Conservation (phyloP, 495 filamentous ascomycete species). For the Collariella sp. region DNA sequence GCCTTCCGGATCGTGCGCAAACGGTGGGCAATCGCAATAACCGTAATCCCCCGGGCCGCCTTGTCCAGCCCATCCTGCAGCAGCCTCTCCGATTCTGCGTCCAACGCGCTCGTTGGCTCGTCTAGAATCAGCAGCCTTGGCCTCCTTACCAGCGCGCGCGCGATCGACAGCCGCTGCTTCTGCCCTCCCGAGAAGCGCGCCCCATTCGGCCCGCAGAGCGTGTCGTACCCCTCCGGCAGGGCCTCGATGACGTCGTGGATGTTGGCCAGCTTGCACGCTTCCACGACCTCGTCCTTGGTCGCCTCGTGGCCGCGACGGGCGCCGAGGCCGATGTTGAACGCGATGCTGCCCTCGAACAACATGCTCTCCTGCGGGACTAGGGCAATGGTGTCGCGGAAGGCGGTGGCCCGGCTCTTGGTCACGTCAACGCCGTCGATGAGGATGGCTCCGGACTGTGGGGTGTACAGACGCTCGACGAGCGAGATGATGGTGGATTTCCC, state of each 20-base stretch:
- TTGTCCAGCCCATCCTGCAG: conserved; percentile 65
- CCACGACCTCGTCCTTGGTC: conserved; percentile 43
- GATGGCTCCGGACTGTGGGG: conserved; percentile 46
- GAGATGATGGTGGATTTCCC: conserved; percentile 67
- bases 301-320: conserved; percentile 35
- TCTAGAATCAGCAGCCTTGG: conserved; percentile 77
- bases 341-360: conserved; percentile 44
- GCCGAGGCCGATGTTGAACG: conserved; percentile 49
- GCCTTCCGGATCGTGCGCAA: conserved; percentile 67
- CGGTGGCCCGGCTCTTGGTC: conserved; percentile 29
- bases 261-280: conserved; percentile 49
- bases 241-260: conserved; percentile 50
- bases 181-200: conserved; percentile 47
- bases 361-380: conserved; percentile 57
- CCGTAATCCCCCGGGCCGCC: conserved; percentile 63
- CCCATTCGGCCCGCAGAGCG: conserved; percentile 45
- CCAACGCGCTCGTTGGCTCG: conserved; percentile 75
- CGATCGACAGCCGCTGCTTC: conserved; percentile 65
- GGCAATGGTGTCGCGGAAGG: conserved; percentile 48
- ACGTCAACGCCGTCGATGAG: conserved; percentile 44
- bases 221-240: conserved; percentile 56
- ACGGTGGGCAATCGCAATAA: conserved; percentile 75
- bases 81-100: conserved; percentile 59
- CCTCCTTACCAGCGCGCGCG: conserved; percentile 68
- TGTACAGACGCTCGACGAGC: conserved; percentile 57